A percentile compares a stretch with the other conserved stretches of the same genome.
Evolutionary conservation across 1,284 basidiomycete genomes (phyloP).

Genomic region (Pyrrhoderma noxium): DNA sequence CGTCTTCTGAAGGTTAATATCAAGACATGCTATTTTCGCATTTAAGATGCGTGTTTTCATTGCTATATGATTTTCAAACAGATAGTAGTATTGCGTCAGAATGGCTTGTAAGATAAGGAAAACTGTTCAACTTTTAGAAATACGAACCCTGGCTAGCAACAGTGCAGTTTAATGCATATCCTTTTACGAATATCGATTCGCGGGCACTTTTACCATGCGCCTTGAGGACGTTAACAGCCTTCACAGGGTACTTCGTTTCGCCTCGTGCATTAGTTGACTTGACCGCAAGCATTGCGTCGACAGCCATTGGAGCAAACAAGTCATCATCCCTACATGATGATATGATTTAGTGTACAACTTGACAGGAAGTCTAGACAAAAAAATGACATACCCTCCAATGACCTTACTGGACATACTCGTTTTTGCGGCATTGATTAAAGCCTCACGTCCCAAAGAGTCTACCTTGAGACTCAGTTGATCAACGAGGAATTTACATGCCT

Average conservation of each 20-base stretch:
- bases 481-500: slow-evolving; percentile 97
- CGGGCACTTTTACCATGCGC: slow-evolving; percentile 95
- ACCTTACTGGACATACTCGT: slow-evolving; percentile 99
- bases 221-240: slow-evolving; percentile 99
- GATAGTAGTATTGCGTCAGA: background rate
- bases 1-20: slow-evolving; percentile 96
- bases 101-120: background rate
- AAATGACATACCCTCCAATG: slow-evolving; percentile 76
- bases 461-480: slow-evolving; percentile 97
- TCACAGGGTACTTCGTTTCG: slow-evolving; percentile 98
- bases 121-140: background rate
- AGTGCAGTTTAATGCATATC: slow-evolving; percentile 98
- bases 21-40: slow-evolving; percentile 97
- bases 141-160: slow-evolving; percentile 89
- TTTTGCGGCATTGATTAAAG: slow-evolving; percentile 94
- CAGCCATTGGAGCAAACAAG: slow-evolving; percentile 96
- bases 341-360: slow-evolving; percentile 76
- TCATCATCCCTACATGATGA: slow-evolving; percentile 77
- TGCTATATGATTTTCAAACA: slow-evolving; percentile 41
- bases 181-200: slow-evolving; percentile 92
- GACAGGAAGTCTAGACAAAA: slow-evolving; percentile 71
- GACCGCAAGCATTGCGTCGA: slow-evolving; percentile 98
- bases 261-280: slow-evolving; percentile 92
- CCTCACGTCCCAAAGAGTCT: slow-evolving; percentile 85
- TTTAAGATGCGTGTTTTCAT: slow-evolving; percentile 95